Base-by-base conservation (phyloP, 129 eudicot species). In the Oenanthe sinensis region DNA sequence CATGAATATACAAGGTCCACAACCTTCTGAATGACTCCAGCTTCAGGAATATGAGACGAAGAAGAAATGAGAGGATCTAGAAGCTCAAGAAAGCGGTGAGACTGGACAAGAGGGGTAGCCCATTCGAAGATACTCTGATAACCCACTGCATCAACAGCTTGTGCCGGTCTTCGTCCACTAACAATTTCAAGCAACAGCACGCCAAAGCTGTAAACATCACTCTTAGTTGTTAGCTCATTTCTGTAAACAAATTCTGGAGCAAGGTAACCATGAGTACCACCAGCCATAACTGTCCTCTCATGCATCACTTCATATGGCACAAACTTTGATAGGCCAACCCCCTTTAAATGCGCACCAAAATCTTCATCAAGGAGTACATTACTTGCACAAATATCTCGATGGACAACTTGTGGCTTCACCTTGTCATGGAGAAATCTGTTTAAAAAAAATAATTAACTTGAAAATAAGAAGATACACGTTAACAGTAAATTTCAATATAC, bases 281-380 rank as follows among this genome's bases (percentile, higher is more conserved):
- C 96, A 39, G 97, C 98, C 97, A 93, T 91, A 14, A 93, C 98
- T 17, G 96, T 86, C 84, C 96, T 89, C 76, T 93, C 91, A 1
- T 91, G 93, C 98, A 89, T 93, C 75, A 93, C 93, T 84, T 93
- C 97, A 91, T 91, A 91, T 24, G 98, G 96, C 62, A 93, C 97
- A 46, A 93, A 93, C 82, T 93, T 93, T 55, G 98, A 91, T 12
- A 93, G 89, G 8, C 69, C 69, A 24, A 62, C 69, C 36, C 36
- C 69, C 69, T 22, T 62, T 24, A 24, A 24, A 62, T 62, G 69
- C 24, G 36, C 69, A 62, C 69, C 69, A 24, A 62, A 62, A 62
- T 62, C 36, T 62, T 62, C 69, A n/a, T 62, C 37, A 62, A 62
- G 69, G 16, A 62, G 69, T 62, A 62, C 69, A 24, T 62, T 62